Evolutionary conservation across 495 filamentous ascomycete species (phyloP).

Genomic region (Massariosphaeria phaeospora): DNA sequence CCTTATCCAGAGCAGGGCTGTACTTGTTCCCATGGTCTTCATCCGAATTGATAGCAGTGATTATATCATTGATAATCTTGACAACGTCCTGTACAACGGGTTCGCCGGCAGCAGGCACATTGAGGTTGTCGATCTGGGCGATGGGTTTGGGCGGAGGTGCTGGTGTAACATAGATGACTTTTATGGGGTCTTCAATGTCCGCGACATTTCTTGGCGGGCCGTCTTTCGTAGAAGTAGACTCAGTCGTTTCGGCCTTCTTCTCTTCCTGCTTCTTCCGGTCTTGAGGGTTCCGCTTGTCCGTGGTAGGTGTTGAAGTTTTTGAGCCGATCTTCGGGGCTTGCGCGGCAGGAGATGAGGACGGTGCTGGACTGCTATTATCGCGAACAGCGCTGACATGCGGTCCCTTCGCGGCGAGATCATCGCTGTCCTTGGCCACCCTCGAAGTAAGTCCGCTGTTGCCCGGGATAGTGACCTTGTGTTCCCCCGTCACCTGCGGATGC

Average conservation of each 20-base stretch:
- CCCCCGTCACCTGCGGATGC: constrained; percentile 44
- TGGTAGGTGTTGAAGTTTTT: background rate
- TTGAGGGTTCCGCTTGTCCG: too few relatives aligned
- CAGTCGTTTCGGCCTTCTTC: constrained; percentile 34
- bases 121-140: constrained; percentile 66
- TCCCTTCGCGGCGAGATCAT: constrained; percentile 31
- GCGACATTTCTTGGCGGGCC: constrained; percentile 30
- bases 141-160: constrained; percentile 44
- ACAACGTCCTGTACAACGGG: constrained; percentile 88
- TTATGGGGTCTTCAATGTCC: constrained; percentile 26
- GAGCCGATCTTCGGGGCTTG: constrained; percentile 18
- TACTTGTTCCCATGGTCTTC: constrained; percentile 63
- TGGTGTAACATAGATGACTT: constrained; percentile 15
- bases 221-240: constrained; percentile 30
- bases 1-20: constrained; percentile 66
- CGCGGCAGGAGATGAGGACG: background rate
- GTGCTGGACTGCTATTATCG: constrained; percentile 13
- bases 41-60: constrained; percentile 84
- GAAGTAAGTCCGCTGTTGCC: constrained; percentile 81
- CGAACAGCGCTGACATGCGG: constrained; percentile 39
- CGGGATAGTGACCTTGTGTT: constrained; percentile 74
- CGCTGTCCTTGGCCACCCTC: constrained; percentile 59
- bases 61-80: constrained; percentile 91
- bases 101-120: constrained; percentile 68
- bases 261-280: constrained; percentile 29